Conservation (phyloP, 2,329 filamentous ascomycete genomes). For the Scytalidium sp. region DNA sequence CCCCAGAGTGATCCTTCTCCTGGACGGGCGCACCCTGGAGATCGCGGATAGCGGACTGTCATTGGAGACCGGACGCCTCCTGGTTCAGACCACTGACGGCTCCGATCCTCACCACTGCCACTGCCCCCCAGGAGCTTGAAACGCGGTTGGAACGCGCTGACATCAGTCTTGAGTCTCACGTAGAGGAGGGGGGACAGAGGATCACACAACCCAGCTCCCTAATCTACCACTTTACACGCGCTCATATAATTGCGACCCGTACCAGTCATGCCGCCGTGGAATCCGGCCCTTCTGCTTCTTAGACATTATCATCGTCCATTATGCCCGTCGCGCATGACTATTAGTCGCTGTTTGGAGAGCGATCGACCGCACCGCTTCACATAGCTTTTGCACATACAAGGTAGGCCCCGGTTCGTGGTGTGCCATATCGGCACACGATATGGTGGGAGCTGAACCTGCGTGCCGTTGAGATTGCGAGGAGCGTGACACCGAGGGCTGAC, state of each 20-base stretch:
- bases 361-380: slow-evolving; percentile 15
- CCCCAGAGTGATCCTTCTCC: no score
- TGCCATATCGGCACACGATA: background rate
- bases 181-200: background rate
- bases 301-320: background rate
- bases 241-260: background rate
- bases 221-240: background rate
- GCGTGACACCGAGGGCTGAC: no score
- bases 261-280: slow-evolving; percentile 1
- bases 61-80: background rate
- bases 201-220: background rate
- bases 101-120: background rate
- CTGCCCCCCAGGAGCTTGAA: background rate
- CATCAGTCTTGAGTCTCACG: background rate
- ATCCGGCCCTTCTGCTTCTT: background rate
- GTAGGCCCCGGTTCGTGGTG: slow-evolving; percentile 14
- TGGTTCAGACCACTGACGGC: background rate
- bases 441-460: background rate
- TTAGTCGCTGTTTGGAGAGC: slow-evolving; percentile 1
- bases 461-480: background rate
- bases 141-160: background rate
- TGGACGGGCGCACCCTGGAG: no score
- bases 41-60: no score
- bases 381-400: slow-evolving; percentile 9
- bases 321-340: slow-evolving; percentile 16